Evolutionary conservation across 78 protist species (phyloP), one percentile per base, ranked within the genome.

Genomic region (Isochrysis galbana): DNA sequence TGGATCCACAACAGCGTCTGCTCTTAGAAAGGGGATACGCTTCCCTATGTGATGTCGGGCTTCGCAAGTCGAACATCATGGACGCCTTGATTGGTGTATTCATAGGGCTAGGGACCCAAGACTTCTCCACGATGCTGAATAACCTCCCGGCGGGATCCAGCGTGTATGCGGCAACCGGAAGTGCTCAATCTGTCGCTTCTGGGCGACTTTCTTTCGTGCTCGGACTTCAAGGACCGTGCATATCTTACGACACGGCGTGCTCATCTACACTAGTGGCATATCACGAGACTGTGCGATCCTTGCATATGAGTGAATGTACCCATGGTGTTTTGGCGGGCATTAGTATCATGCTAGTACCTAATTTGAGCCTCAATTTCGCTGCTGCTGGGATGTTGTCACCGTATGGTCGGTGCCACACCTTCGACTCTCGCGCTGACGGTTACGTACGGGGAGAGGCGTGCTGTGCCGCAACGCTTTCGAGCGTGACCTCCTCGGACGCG

Each of bases 181-280:
- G 29, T 32, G 19, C 1, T 41, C 19, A 2, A 41, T 51, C 95
- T 26, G 55, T 77, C n/a, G 84, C 47, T 4, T 4, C 84, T 3
- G 84, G 84, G 91, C 90, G 98, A 5, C 21, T 97, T 0, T 93
- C 98, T 19, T 97, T 91, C 78, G 48, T 61, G 34, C 89, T 95
- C 47, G 97, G 96, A 70, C 92, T 96, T 29, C 55, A 74, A 23
- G 98, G 98, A 4, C 98, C 98, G 19, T 80, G 95, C 1, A 4
- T 97, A 29, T 47, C 96, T 0, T 2, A 97, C 55, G 94, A 94
- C 41, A 95, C 98, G 38, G 72, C 96, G 34, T 61, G 74, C 74
- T 7, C 74, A 7, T 3, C 74, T 2, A 32, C 74, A 32, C 74
- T 61, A 2, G 74, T 61, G 74, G 74, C 74, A 32, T 21, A 2